Evolutionary conservation across 805 yeast genomes (phyloP), one percentile per base, ranked within the genome.

Genomic region (Novakomyces olei): DNA sequence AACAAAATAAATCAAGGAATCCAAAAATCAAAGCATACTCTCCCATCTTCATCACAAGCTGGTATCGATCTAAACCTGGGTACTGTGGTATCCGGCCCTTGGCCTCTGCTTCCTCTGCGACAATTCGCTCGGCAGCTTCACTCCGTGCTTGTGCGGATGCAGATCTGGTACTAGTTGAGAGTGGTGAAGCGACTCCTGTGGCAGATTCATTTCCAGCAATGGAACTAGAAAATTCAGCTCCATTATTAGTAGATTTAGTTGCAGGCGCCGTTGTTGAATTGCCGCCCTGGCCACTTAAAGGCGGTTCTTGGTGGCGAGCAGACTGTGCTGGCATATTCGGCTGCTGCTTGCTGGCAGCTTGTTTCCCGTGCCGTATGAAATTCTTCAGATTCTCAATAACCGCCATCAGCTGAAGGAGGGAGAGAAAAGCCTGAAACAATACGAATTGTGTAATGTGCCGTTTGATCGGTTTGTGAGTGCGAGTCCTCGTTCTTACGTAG

Each of bases 321-420:
- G n/a, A n/a, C n/a, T n/a, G n/a, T n/a, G n/a, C n/a, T n/a, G n/a
- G n/a, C n/a, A n/a, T n/a, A n/a, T n/a, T n/a, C n/a, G 25, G 25
- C 25, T 22, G 25, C 25, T 22, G 25, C 25, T 12, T 22, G n/a
- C n/a, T n/a, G n/a, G n/a, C n/a, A 10, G 72, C 74, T 44, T 67
- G 69, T 40, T 65, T 67, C 16, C 75, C 75, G 41, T 69, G 75
- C 40, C 75, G 63, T 31, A 68, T 68, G 45, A 68, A 66, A 41
- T 70, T 69, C 43, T 63, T 64, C 39, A 68, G 53, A 43, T 69
- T 68, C 49, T 64, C 48, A 32, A 46, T 44, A 26, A 46, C 30
- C 6, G 18, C 15, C 15, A 30, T 15, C n/a, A n/a, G n/a, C n/a
- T n/a, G n/a, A n/a, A n/a, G n/a, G n/a, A n/a, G n/a, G n/a, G n/a